Base-by-base conservation (phyloP, 1,284 basidiomycete genomes). In the Ganoderma meredithae region DNA sequence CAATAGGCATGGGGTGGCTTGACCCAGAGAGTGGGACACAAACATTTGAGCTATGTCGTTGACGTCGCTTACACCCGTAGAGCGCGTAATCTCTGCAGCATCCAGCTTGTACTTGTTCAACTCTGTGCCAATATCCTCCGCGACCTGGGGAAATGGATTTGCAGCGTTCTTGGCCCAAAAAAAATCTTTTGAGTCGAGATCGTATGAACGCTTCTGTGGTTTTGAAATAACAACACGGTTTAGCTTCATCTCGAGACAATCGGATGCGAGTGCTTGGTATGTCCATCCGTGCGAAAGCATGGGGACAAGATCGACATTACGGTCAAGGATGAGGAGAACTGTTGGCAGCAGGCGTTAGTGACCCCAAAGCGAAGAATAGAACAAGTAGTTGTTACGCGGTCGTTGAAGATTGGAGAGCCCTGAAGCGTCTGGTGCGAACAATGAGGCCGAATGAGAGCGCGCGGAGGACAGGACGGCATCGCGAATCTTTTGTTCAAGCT, bases 261-360 rank as follows among this genome's bases (percentile, higher is more conserved):
- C 98, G 60, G 97, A 97, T 0, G 99, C 95, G 25, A 99, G 89
- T 0, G 98, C 96, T 81, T 99, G 98, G 77, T 99, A 99, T 39
- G 98, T 99, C 98, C 98, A 99, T 1, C 96, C 97, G 78, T 99
- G 98, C 1, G 95, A 94, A 17, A 99, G 81, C 87, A 98, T 96
- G 4, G 98, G 95, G 0, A 97, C 93, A 17, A 99, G 85, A 78
- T 99, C 98, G 62, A 99, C 86, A 75, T 99, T 99, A 40, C 98
- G 89, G 78, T 99, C 98, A 65, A 99, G 84, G 59, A 99, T 90
- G 60, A 99, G 90, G 8, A 99, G 85, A 49, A 99, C 95, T 96
- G 75, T 0, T 27, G 6, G 12, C 36, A 22, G 25, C 5, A 56
- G 61, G 47, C 17, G 64, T n/a, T 22, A 52, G 31, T 55, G 31